phyloP scores from a whole-genome alignment of 2,329 filamentous ascomycete species.

The Dactylellina leptospora region DNA sequence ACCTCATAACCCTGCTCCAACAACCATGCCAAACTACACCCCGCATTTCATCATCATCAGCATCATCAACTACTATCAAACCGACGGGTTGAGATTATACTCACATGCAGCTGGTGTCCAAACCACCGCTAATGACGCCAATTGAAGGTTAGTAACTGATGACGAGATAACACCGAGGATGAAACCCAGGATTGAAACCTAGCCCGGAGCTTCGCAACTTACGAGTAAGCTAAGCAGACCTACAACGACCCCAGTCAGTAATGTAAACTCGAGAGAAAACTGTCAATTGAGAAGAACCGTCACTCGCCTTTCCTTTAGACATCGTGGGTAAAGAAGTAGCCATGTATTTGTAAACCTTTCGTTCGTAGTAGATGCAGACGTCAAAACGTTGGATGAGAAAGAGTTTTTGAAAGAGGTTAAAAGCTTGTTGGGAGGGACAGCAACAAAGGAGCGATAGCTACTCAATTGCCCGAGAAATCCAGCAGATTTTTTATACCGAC shows the following conservation, averaged over 20 bases:
- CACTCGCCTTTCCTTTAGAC: constrained; percentile 50
- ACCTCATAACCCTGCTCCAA: constrained; percentile 69
- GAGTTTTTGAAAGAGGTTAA: constrained; percentile 1
- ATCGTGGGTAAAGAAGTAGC: constrained; percentile 35
- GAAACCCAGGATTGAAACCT: neutral
- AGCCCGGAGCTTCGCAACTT: constrained; percentile 37
- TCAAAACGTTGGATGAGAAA: neutral
- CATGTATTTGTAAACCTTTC: constrained; percentile 19
- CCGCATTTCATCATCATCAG: too few relatives aligned
- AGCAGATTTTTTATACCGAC: constrained; percentile 39
- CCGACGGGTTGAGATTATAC: constrained; percentile 57
- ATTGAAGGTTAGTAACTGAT: constrained; percentile 36
- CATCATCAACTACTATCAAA: too few relatives aligned
- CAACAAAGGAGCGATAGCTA: neutral
- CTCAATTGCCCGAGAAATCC: constrained; percentile 1
- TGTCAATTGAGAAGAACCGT: neutral
- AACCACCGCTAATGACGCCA: constrained; percentile 59
- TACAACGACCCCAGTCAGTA: too few relatives aligned
- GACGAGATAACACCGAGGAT: neutral
- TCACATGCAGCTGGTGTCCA: constrained; percentile 64
- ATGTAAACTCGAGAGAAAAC: too few relatives aligned
- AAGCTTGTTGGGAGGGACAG: neutral
- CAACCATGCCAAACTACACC: constrained; percentile 57
- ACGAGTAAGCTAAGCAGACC: constrained; percentile 62
- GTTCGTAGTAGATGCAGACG: neutral